Conservation (phyloP, 805 yeast genomes). For the Spathaspora hagerdaliae region DNA sequence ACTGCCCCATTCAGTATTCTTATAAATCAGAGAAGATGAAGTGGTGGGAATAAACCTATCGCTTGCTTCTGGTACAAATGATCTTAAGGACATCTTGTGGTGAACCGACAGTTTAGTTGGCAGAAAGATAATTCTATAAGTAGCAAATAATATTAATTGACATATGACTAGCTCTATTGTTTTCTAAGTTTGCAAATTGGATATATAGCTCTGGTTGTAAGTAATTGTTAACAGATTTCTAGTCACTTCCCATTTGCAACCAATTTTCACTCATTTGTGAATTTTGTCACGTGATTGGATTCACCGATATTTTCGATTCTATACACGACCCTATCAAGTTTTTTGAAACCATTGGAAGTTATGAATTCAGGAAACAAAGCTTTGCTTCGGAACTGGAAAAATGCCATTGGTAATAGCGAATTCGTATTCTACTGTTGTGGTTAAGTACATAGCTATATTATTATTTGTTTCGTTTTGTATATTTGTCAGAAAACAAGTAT, state of each 20-base stretch:
- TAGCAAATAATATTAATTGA: no score
- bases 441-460: constrained; percentile 1
- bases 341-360: no score
- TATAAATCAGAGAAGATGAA: constrained; percentile 15
- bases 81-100: not conserved
- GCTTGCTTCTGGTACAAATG: constrained; percentile 5
- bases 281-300: not conserved
- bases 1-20: not conserved
- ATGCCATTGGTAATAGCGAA: constrained; percentile 9
- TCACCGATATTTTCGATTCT: not conserved
- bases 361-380: no score
- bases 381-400: not conserved
- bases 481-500: constrained; percentile 13
- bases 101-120: no score
- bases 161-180: no score
- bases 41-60: constrained; percentile 15
- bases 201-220: not conserved
- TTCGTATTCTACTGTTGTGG: not conserved
- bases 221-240: no score
- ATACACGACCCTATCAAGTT: no score
- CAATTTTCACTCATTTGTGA: not conserved
- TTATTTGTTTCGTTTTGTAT: constrained; percentile 11
- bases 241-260: constrained; percentile 1
- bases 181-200: no score
- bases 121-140: no score